A percentile compares a stretch with the other conserved stretches of the same genome.
Conservation (phyloP, 2,329 filamentous ascomycete genomes). For the Aspergillus aculeatus region DNA sequence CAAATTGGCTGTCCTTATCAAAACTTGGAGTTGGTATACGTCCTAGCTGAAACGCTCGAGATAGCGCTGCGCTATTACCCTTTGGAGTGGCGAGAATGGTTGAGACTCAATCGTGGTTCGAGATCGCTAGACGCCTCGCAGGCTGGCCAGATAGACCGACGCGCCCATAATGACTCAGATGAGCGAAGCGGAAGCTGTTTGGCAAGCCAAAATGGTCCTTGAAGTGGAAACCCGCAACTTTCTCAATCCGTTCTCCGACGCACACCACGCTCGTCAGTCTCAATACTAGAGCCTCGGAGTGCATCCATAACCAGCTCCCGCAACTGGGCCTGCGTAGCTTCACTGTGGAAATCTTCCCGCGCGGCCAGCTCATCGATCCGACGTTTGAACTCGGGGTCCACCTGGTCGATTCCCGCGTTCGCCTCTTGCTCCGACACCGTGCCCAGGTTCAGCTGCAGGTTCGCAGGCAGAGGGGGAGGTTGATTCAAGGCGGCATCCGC, state of each 20-base stretch:
- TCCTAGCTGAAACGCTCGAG: background rate
- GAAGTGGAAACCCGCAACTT: background rate
- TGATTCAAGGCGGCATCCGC: constrained; percentile 39
- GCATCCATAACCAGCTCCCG: constrained; percentile 78
- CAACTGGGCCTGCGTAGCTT: constrained; percentile 75
- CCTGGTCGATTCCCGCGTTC: constrained; percentile 60
- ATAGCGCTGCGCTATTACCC: background rate
- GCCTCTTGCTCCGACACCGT: constrained; percentile 62
- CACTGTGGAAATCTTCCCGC: constrained; percentile 77
- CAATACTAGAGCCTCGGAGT: constrained; percentile 64
- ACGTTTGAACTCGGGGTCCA: constrained; percentile 78
- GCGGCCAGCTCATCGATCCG: constrained; percentile 87
- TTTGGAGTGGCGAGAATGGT: background rate
- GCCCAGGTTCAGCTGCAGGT: constrained; percentile 74
- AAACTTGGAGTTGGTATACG: background rate
- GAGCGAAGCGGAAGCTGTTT: background rate
- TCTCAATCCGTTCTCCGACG: constrained; percentile 60
- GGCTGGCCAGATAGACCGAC: background rate
- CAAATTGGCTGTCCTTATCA: background rate
- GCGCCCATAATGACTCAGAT: background rate
- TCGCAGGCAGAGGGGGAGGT: constrained; percentile 68
- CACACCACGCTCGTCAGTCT: constrained; percentile 62
- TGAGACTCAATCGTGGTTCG: background rate
- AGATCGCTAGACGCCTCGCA: background rate
- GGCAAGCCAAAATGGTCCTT: background rate